Percentiles rank a stretch among this genome's conserved stretches.
Conservation (phyloP, 805 yeast species). For the Nakazawaea siamensis region DNA sequence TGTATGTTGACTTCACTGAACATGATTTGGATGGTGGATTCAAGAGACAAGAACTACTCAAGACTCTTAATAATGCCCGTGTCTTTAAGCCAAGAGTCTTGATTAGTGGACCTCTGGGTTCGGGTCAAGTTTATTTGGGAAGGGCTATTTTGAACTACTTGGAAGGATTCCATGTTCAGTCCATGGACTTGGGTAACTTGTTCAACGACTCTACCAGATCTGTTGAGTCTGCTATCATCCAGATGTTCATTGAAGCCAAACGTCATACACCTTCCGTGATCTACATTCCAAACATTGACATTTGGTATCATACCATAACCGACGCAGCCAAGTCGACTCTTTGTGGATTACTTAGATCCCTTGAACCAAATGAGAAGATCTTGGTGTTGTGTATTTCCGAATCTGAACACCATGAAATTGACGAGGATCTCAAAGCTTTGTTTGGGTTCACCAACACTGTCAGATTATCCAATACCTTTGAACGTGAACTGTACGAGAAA, state of each 20-base stretch:
- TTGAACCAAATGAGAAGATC: slow-evolving; percentile 66
- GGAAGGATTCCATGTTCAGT: slow-evolving; percentile 87
- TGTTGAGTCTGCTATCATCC: slow-evolving; percentile 78
- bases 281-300: slow-evolving; percentile 73
- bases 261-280: slow-evolving; percentile 85
- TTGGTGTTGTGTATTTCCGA: slow-evolving; percentile 70
- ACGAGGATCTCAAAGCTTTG: slow-evolving; percentile 37
- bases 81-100: slow-evolving; percentile 77
- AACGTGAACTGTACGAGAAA: slow-evolving; percentile 33
- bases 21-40: slow-evolving; percentile 60
- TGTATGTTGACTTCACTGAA: slow-evolving; percentile 49
- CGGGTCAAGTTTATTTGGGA: slow-evolving; percentile 82
- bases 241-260: slow-evolving; percentile 77
- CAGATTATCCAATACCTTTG: slow-evolving; percentile 31
- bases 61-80: slow-evolving; percentile 35
- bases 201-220: slow-evolving; percentile 74
- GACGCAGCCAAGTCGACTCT: slow-evolving; percentile 67
- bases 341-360: slow-evolving; percentile 55
- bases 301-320: slow-evolving; percentile 64
- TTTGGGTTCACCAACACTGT: slow-evolving; percentile 55
- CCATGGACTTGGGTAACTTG: slow-evolving; percentile 70
- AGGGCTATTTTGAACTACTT: slow-evolving; percentile 73
- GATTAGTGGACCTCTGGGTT: slow-evolving; percentile 65
- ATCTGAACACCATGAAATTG: slow-evolving; percentile 20
- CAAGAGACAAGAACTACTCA: slow-evolving; percentile 53